Evolutionary conservation across 768 basidiomycete genomes (phyloP).

Genomic region (Paxillus involutus): DNA sequence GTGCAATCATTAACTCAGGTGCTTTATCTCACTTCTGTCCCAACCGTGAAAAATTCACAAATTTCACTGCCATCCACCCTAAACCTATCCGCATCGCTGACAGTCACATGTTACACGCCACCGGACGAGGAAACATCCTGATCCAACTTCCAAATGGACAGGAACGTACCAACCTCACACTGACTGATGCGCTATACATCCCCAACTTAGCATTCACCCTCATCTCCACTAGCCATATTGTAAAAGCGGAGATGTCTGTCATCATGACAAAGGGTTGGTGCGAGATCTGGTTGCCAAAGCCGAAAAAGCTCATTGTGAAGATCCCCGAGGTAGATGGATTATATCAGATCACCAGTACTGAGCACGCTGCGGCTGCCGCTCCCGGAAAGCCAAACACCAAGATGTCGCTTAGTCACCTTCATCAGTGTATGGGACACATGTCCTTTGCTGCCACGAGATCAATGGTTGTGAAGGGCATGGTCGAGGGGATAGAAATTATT

Average conservation of each 20-base stretch:
- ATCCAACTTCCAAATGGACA: conserved; percentile 27
- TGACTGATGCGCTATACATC: background rate
- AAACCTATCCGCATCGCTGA: conserved; percentile 18
- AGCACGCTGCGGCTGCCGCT: background rate
- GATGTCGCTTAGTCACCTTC: background rate
- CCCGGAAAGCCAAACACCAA: background rate
- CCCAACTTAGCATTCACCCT: conserved; percentile 4
- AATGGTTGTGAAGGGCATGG: background rate
- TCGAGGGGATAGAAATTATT: background rate
- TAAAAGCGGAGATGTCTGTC: background rate
- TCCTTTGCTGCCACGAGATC: background rate
- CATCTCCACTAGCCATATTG: background rate
- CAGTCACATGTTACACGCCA: conserved; percentile 28
- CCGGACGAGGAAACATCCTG: conserved; percentile 31
- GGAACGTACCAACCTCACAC: background rate
- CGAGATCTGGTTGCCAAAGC: background rate
- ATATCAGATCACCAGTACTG: background rate
- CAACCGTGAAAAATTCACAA: background rate
- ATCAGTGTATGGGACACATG: conserved; percentile 4
- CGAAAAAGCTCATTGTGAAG: background rate
- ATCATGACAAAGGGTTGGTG: background rate
- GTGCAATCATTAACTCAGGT: background rate
- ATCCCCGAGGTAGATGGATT: background rate
- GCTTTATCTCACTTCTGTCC: conserved; percentile 1
- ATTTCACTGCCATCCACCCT: background rate